These are phyloP conservation scores for Theobroma cacao DNA, from an alignment of 345 rosid genomes.

Conservation along the genomic window DNA sequence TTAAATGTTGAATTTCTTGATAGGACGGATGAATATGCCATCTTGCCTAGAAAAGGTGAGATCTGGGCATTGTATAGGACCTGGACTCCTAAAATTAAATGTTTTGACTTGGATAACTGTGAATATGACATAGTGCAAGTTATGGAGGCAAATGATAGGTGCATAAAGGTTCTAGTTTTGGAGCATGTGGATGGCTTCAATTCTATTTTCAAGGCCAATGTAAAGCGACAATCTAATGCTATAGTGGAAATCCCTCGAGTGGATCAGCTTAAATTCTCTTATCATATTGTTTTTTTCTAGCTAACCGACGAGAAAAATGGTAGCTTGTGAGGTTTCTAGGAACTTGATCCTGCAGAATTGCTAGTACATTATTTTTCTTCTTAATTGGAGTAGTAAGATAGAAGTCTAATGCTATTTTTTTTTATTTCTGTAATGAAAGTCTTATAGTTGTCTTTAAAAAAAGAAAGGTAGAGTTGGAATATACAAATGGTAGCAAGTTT, in stretches of 20 bases:
- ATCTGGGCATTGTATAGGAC: slow-evolving; percentile 55
- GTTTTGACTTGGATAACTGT: slow-evolving; percentile 47
- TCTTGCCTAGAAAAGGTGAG: slow-evolving; percentile 50
- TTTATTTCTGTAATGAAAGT: too few species aligned
- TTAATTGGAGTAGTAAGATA: background rate
- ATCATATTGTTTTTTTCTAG: slow-evolving; percentile 49
- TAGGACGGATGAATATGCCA: slow-evolving; percentile 27
- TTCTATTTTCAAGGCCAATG: slow-evolving; percentile 53
- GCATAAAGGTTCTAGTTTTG: slow-evolving; percentile 43
- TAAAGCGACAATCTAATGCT: slow-evolving; percentile 22
- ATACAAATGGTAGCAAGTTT: slow-evolving; percentile 58
- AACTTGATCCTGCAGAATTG: slow-evolving; percentile 55
- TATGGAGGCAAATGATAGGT: slow-evolving; percentile 30
- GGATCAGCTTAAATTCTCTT: slow-evolving; percentile 54
- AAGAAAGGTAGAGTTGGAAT: too few species aligned
- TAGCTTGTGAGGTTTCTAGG: slow-evolving; percentile 53
- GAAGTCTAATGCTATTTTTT: background rate
- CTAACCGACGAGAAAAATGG: slow-evolving; percentile 49
- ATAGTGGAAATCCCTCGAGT: slow-evolving; percentile 18
- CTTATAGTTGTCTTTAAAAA: too few species aligned
- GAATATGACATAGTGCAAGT: slow-evolving; percentile 67
- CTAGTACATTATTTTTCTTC: slow-evolving; percentile 34
- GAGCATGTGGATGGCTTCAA: slow-evolving; percentile 46
- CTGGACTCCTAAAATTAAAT: slow-evolving; percentile 41
- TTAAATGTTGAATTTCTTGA: slow-evolving; percentile 33